phyloP scores from a whole-genome alignment of 1,284 basidiomycete species.

The Wallemia mellicola region DNA sequence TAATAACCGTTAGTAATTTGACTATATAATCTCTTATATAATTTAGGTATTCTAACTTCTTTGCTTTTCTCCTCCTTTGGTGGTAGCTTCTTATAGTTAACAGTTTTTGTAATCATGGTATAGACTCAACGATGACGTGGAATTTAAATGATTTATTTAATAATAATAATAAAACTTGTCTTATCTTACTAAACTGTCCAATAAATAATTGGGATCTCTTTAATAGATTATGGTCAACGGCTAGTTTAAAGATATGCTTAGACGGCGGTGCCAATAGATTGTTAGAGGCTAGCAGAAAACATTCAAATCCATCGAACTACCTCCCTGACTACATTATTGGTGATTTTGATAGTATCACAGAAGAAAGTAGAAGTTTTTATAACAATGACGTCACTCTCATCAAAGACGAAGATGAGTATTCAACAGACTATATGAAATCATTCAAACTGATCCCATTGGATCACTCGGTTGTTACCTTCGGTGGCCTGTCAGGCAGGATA shows the following conservation, averaged over 20 bases:
- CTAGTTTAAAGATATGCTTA: neutral
- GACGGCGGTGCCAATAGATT: neutral
- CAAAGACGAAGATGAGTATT: neutral
- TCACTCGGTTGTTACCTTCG: neutral
- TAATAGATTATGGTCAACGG: neutral
- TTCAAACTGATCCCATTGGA: neutral
- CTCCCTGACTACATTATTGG: neutral
- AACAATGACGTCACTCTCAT: neutral
- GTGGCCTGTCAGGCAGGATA: neutral
- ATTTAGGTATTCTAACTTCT: neutral
- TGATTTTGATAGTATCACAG: neutral
- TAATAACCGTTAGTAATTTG: neutral
- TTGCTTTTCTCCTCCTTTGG: neutral
- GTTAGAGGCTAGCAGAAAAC: neutral
- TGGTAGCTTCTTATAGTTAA: neutral
- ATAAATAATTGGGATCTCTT: neutral
- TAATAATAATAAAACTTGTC: neutral
- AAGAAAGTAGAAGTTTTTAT: neutral
- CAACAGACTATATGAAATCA: neutral
- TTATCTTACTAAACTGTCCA: neutral
- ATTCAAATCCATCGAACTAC: neutral
- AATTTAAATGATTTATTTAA: neutral
- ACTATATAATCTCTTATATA: neutral
- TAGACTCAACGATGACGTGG: neutral
- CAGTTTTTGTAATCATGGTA: neutral